These are phyloP conservation scores for Ogataea saltuana DNA, from an alignment of 805 yeast species.

Conservation along the genomic window DNA sequence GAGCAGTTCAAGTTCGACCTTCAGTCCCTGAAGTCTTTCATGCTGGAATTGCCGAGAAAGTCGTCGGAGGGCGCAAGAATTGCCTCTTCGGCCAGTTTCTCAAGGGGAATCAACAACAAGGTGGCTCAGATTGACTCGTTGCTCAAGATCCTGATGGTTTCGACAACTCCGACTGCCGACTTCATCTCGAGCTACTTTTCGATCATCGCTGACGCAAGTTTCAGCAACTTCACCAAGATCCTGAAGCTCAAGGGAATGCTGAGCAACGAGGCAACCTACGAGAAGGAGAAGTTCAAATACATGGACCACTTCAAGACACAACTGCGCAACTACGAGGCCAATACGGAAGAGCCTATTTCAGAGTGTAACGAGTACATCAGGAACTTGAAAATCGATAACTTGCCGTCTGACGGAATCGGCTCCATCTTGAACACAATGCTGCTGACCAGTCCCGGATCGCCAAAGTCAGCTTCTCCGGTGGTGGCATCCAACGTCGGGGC, in stretches of 20 bases:
- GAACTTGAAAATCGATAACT: slow-evolving; percentile 25
- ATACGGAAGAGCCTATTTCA: slow-evolving; percentile 28
- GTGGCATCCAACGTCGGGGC: slow-evolving; percentile 12
- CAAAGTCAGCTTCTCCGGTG: slow-evolving; percentile 7
- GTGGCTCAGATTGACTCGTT: slow-evolving; percentile 51
- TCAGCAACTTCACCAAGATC: slow-evolving; percentile 63
- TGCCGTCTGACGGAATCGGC: slow-evolving; percentile 16
- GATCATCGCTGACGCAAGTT: slow-evolving; percentile 63
- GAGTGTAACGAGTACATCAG: slow-evolving; percentile 34
- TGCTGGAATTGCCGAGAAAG: slow-evolving; percentile 49
- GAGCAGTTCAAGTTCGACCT: slow-evolving; percentile 82
- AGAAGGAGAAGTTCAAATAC: slow-evolving; percentile 39
- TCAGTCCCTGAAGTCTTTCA: slow-evolving; percentile 57
- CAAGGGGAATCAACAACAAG: slow-evolving; percentile 28
- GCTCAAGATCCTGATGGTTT: slow-evolving; percentile 67
- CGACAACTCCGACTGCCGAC: slow-evolving; percentile 61
- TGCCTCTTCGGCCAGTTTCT: slow-evolving; percentile 26
- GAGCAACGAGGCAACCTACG: slow-evolving; percentile 32
- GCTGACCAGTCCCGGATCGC: slow-evolving; percentile 17
- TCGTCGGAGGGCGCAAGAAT: slow-evolving; percentile 38
- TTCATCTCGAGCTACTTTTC: slow-evolving; percentile 66
- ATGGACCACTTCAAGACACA: slow-evolving; percentile 42
- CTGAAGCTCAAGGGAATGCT: slow-evolving; percentile 58
- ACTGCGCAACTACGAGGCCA: slow-evolving; percentile 37
- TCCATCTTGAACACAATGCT: slow-evolving; percentile 13